phyloP scores from a whole-genome alignment of 495 filamentous ascomycete species.

The Aspergillus heteromorphus region DNA sequence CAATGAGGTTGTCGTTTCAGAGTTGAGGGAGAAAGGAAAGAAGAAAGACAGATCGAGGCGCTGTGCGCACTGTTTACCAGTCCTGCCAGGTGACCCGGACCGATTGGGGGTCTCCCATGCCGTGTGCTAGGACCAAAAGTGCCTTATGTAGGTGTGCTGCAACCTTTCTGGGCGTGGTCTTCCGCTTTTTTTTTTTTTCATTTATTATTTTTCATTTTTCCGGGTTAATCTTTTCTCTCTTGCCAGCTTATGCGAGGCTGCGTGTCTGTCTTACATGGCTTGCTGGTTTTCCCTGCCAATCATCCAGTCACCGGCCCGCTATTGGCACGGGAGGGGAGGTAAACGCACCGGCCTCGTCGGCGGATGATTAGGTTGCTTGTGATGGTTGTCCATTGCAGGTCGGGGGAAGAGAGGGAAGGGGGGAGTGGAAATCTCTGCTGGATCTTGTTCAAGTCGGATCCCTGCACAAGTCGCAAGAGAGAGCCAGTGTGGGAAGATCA shows the following conservation, averaged over 20 bases:
- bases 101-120: background rate
- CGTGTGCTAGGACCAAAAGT: background rate
- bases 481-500: background rate
- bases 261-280: slow-evolving; percentile 18
- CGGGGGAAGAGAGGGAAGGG: too few species aligned
- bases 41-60: background rate
- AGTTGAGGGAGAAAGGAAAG: background rate
- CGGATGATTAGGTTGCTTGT: background rate
- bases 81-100: background rate
- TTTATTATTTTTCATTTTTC: too few species aligned
- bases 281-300: background rate
- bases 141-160: slow-evolving; percentile 4
- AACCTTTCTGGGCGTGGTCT: background rate
- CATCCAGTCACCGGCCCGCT: slow-evolving; percentile 1
- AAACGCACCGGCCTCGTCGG: slow-evolving; percentile 3
- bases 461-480: too few species aligned
- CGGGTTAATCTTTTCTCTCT: too few species aligned
- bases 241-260: slow-evolving; percentile 23
- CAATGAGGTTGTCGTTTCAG: background rate
- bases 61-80: background rate
- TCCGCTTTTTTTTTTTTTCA: too few species aligned
- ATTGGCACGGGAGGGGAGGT: slow-evolving; percentile 10
- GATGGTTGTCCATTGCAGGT: too few species aligned
- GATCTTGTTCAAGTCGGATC: too few species aligned
- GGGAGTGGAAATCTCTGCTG: too few species aligned